Base-by-base conservation (phyloP, 345 rosid species). In the Odontarrhena argentea region DNA sequence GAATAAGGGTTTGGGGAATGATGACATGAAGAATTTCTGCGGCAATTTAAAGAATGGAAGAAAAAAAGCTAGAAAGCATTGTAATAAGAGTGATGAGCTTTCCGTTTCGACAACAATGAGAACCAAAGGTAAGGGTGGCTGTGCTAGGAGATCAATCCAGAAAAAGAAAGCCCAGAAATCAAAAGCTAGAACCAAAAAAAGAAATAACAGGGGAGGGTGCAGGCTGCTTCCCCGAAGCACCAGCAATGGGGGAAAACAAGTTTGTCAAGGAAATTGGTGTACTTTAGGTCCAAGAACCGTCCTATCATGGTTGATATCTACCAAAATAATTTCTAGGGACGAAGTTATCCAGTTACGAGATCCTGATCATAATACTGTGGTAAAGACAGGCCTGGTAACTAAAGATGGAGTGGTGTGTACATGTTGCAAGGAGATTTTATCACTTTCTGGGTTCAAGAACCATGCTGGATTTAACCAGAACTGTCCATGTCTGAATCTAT, bases 291-390 rank as follows among this genome's bases (percentile, higher is more conserved):
- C 84, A 63, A 83, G 92, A 80, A 83, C 94, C 3, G 88, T 93
- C 49, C 76, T 93, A 63, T 84, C 90, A 38, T 89, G 96, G 98
- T 63, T 93, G 85, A 77, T 86, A 73, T 45, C 81, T 65, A 35
- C 80, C 58, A 85, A 86, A 60, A 83, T 77, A 67, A 78, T 93
- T 69, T 71, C 82, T 50, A 70, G 56, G 54, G 81, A 86, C 60
- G 98, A 89, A 67, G 87, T 86, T 58, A 85, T 93, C 71, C 88
- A 87, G 71, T 86, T 82, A 60, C 84, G 91, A 52, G 81, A 84
- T 74, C 86, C 86, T 11, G 74, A 77, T 69, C 83, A 84, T 51
- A 86, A 81, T 63, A 61, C 81, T 10, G 81, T 89, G 61, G 69
- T 87, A 32, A 93, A 87, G 81, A 87, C 86, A 56, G 98, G 97